These are phyloP conservation scores for Elaphomyces granulatus DNA, from an alignment of 495 filamentous ascomycete species.

Conservation along the genomic window DNA sequence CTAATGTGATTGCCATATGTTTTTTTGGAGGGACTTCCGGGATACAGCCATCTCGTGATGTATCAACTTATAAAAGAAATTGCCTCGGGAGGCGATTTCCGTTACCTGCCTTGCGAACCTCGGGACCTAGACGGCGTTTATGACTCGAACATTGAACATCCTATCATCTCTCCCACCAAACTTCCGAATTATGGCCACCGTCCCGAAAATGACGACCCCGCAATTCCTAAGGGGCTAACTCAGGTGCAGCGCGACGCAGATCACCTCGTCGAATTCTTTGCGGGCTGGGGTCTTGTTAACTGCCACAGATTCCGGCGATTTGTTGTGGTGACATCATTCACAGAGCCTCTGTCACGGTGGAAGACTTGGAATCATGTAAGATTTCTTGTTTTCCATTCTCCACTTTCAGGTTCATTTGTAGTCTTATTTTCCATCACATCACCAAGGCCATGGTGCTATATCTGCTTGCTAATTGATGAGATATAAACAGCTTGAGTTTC, in stretches of 20 bases:
- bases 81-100: constrained; percentile 6
- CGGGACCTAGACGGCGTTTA: constrained; percentile 9
- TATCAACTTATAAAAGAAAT: constrained; percentile 17
- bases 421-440: too few species aligned
- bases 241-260: constrained; percentile 21
- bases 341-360: constrained; percentile 17
- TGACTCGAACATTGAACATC: constrained; percentile 8
- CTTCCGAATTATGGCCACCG: constrained; percentile 14
- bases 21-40: neutral
- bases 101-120: constrained; percentile 3
- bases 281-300: constrained; percentile 27
- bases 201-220: constrained; percentile 7
- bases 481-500: too few species aligned
- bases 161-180: constrained; percentile 13
- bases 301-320: constrained; percentile 22
- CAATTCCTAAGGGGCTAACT: constrained; percentile 11
- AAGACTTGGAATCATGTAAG: constrained; percentile 21
- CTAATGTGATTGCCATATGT: neutral
- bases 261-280: constrained; percentile 29
- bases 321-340: constrained; percentile 10
- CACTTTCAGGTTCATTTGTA: too few species aligned
- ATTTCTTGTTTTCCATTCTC: too few species aligned
- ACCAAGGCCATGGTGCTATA: too few species aligned
- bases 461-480: too few species aligned
- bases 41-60: constrained; percentile 6